Evolutionary conservation across 2,329 filamentous ascomycete species (phyloP), one percentile per base, ranked within the genome.

Genomic region (Colletotrichum orbiculare): DNA sequence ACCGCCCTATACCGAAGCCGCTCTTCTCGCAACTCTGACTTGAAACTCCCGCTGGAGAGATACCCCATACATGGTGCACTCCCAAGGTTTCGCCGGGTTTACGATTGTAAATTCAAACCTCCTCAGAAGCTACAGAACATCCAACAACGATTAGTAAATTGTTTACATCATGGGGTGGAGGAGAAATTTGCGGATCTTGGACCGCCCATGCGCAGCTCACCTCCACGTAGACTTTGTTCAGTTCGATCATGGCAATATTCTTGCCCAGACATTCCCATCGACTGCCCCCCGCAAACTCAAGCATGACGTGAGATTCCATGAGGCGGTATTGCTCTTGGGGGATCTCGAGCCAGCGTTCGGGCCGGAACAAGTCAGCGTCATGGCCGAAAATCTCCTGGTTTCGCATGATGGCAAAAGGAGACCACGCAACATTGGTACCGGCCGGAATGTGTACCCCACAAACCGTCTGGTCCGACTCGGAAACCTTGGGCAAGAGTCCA

Each of bases 161-260:
- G 8, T 1, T 4, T 41, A 5, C 12, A 5, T 11, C 25, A 54
- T 9, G 9, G 33, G 6, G 7, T 17, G 38, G 8, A 45, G 39
- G 7, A 17, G 35, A 1, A 48, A 9, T 12, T 33, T 13, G 15
- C 8, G 41, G 2, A 25, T 4, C 2, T 13, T 43, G 10, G 4
- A 43, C 13, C 13, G 12, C 4, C 11, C 13, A 6, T 15, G 15
- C 7, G 5, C 25, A 25, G 54, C 75, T 70, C 67, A 82, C 79
- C 76, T 81, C 77, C 42, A 79, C 76, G 57, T 81, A 71, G 4
- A 77, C 70, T 69, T 79, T 78, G 58, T 76, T 77, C 52, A 79
- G 34, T 69, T 81, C 78, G 62, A 81, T 75, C 10, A 75, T 59
- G 1, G 79, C 78, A 37, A 81, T 71, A 0, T 71, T 73, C 11